phyloP scores from a whole-genome alignment of 192 early-diverging fungal genomes.

The Coemansia sp. region DNA sequence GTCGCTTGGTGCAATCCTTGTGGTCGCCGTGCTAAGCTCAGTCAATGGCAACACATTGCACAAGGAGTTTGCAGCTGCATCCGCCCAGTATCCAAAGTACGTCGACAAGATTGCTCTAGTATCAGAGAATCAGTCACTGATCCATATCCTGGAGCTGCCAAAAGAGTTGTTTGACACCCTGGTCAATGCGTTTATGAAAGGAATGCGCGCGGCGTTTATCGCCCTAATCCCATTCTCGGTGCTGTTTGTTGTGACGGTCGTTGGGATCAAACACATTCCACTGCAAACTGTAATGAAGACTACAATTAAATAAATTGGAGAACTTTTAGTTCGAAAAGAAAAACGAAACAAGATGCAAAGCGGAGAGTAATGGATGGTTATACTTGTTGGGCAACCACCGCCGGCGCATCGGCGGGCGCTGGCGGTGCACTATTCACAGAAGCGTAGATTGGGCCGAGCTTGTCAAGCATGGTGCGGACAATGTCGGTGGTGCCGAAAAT shows the following conservation, averaged over 20 bases:
- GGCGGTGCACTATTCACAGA: conserved; percentile 14
- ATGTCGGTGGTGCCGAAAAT: conserved; percentile 58
- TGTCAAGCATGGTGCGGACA: conserved; percentile 59
- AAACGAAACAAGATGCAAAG: no score
- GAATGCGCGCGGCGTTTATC: conserved; percentile 36
- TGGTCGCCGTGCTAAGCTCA: conserved; percentile 22
- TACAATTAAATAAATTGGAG: conserved; percentile 3
- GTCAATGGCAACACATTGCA: conserved; percentile 11
- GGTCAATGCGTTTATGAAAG: conserved; percentile 35
- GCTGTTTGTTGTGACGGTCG: conserved; percentile 14
- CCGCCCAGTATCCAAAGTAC: conserved; percentile 9
- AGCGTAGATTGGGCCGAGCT: conserved; percentile 52
- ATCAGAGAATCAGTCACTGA: conserved; percentile 21
- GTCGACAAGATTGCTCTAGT: conserved; percentile 3
- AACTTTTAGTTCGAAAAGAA: no score
- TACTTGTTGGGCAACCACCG: no score
- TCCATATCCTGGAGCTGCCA: conserved; percentile 34
- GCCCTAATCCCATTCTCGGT: conserved; percentile 42
- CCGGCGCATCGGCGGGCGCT: neutral
- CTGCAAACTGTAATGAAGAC: conserved; percentile 21
- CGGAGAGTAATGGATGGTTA: no score
- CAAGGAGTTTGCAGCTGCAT: conserved; percentile 1
- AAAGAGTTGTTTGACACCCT: conserved; percentile 23
- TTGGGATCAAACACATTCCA: conserved; percentile 20
- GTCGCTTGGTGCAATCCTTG: conserved; percentile 11